Base-by-base conservation (phyloP, 768 basidiomycete genomes). In the Kwoniella sp. region DNA sequence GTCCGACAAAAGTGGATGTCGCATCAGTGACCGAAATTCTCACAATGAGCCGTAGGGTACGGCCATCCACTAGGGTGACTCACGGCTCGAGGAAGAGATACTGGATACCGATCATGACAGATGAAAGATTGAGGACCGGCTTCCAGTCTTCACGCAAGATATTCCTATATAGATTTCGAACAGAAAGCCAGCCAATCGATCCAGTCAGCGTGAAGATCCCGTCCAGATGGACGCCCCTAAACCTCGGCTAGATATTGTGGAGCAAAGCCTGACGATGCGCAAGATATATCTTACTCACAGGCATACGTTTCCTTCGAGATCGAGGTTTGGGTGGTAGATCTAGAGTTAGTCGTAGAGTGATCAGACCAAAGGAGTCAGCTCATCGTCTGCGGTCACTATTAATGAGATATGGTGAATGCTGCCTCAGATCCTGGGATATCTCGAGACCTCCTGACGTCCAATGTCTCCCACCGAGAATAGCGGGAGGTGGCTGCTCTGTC, bases 61-160 rank as follows among this genome's bases (percentile, higher is more conserved):
- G n/a, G n/a, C n/a, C n/a, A n/a, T n/a, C n/a, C n/a, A n/a, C n/a
- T n/a, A n/a, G n/a, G n/a, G n/a, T 20, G 38, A 60, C 79, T 75
- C 38, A 79, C 15, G 96, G 96, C 82, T 99, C 96, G 63, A 99
- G 84, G 86, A 99, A 99, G 58, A 99, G 86, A 78, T 97, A 99
- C 81, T 99, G 96, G 62, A 99, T 82, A 37, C 96, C 96, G 65
- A 98, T 92, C 92, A 98, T 95, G 69, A 99, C 92, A 30, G 94
- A 92, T 80, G 93, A 97, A 58, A 99, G 85, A 82, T 97, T 98
- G 50, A 99, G 84, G 2, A 99, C 96, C 4, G 96, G 96, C 78
- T 99, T 99, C 96, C 96, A 99, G 83, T 99, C 96, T 84, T 99
- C 96, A 79, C 96, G 88, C 64, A 98, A 86, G 79, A 98, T 97